phyloP scores from a whole-genome alignment of 179 eudicot genomes.

The Actinidia arguta region DNA sequence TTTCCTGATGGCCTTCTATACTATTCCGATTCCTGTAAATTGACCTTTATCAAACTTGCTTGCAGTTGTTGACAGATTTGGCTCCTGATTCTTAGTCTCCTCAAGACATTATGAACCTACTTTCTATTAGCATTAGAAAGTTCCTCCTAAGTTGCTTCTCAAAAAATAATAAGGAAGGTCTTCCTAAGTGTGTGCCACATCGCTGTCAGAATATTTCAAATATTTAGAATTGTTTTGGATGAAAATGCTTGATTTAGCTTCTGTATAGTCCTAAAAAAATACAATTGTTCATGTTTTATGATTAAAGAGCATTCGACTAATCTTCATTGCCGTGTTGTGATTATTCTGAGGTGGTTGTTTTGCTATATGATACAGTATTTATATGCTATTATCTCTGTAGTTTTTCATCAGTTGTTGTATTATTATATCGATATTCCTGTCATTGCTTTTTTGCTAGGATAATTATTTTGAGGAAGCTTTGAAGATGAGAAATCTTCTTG shows the following conservation, averaged over 20 bases:
- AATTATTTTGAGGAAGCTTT: constrained; percentile 99
- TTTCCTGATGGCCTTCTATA: background rate
- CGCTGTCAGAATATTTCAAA: background rate
- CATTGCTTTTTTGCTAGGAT: constrained; percentile 55
- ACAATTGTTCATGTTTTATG: background rate
- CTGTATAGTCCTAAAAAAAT: background rate
- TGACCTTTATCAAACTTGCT: background rate
- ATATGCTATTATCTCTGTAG: background rate
- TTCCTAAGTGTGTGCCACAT: background rate
- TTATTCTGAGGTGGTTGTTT: background rate
- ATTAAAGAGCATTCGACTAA: background rate
- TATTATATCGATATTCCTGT: background rate
- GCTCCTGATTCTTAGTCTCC: background rate
- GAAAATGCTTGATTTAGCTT: background rate
- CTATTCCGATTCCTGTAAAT: background rate
- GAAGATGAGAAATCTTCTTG: constrained; percentile 99
- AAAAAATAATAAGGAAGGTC: too few relatives aligned
- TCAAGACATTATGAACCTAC: background rate
- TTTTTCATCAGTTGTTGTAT: background rate
- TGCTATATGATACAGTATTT: background rate
- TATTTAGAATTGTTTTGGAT: background rate
- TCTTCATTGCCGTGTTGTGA: background rate
- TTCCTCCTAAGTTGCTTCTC: background rate
- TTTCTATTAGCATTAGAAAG: background rate
- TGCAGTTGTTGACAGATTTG: background rate